Evolutionary conservation across 2,329 filamentous ascomycete genomes (phyloP).

Genomic region (Epichloe sibirici): DNA sequence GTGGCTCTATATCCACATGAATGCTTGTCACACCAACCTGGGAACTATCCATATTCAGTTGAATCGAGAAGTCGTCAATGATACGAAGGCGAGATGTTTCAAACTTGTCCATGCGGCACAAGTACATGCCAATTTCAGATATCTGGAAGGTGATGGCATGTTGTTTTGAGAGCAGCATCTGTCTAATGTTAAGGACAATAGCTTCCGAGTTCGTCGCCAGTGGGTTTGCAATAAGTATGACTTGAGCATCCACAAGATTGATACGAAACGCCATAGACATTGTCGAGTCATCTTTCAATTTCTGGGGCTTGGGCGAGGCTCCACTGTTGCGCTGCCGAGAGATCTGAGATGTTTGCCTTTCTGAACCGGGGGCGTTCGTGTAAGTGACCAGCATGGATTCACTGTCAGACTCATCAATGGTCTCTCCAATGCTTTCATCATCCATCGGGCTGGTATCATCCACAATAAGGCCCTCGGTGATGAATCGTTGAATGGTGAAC

Average conservation of each 20-base stretch:
- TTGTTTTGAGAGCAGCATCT: slow-evolving; percentile 84
- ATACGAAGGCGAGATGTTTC: slow-evolving; percentile 84
- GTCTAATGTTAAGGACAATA: slow-evolving; percentile 88
- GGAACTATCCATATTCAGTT: slow-evolving; percentile 71
- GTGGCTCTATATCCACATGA: slow-evolving; percentile 75
- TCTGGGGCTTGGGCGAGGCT: neutral
- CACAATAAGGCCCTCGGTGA: slow-evolving; percentile 53
- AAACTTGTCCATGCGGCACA: slow-evolving; percentile 97
- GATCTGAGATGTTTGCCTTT: slow-evolving; percentile 14
- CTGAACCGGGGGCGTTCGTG: slow-evolving; percentile 23
- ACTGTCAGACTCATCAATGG: slow-evolving; percentile 44
- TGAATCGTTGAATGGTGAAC: slow-evolving; percentile 76
- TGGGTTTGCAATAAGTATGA: slow-evolving; percentile 93
- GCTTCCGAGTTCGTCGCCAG: slow-evolving; percentile 83
- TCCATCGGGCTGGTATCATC: slow-evolving; percentile 45
- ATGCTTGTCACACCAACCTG: slow-evolving; percentile 59
- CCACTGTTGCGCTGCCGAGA: slow-evolving; percentile 14
- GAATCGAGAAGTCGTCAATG: slow-evolving; percentile 89
- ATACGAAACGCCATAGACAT: slow-evolving; percentile 80
- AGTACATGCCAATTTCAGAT: slow-evolving; percentile 91
- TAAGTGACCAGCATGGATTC: slow-evolving; percentile 42
- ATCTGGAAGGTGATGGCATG: slow-evolving; percentile 90
- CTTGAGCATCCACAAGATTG: slow-evolving; percentile 90
- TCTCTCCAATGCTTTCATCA: slow-evolving; percentile 42
- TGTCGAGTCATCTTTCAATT: slow-evolving; percentile 15